phyloP scores from a whole-genome alignment of 768 basidiomycete genomes.

The Terana coerulea region DNA sequence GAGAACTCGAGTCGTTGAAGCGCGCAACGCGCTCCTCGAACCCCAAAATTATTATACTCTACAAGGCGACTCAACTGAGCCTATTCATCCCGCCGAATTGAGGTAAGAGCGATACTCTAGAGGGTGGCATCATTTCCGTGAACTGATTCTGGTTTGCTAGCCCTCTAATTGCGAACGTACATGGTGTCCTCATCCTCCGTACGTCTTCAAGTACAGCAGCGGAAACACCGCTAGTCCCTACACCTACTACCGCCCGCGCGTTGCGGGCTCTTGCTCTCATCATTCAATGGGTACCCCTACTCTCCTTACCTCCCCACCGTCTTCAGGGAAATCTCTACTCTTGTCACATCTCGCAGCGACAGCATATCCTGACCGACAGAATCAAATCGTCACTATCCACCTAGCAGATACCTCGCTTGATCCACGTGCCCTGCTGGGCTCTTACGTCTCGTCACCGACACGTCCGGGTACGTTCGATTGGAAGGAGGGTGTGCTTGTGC shows the following conservation, averaged over 20 bases:
- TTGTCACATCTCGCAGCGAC: conserved; percentile 70
- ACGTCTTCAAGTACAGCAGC: conserved; percentile 27
- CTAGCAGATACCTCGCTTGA: conserved; percentile 95
- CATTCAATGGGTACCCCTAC: conserved; percentile 69
- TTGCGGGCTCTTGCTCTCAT: conserved; percentile 62
- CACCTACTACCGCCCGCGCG: conserved; percentile 53
- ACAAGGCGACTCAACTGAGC: conserved; percentile 28
- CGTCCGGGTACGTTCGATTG: conserved; percentile 90
- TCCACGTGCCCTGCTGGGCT: conserved; percentile 88
- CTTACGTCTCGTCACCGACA: conserved; percentile 83
- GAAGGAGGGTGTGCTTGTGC: conserved; percentile 91
- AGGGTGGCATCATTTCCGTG: not conserved
- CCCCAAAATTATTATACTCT: conserved; percentile 46
- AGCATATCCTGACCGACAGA: conserved; percentile 54
- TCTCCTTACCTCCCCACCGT: conserved; percentile 81
- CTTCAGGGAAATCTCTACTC: conserved; percentile 83
- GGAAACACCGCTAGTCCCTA: conserved; percentile 51
- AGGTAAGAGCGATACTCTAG: conserved; percentile 39
- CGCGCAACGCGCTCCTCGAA: conserved; percentile 41
- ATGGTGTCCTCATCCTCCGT: conserved; percentile 65
- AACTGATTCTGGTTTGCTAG: conserved; percentile 30
- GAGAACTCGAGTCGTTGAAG: conserved; percentile 49
- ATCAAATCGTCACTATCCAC: conserved; percentile 81
- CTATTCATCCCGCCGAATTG: conserved; percentile 45
- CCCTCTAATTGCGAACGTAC: conserved; percentile 52